Evolutionary conservation across 371 early-diverging fungal species (phyloP).

Genomic region (Mucor lusitanicus): DNA sequence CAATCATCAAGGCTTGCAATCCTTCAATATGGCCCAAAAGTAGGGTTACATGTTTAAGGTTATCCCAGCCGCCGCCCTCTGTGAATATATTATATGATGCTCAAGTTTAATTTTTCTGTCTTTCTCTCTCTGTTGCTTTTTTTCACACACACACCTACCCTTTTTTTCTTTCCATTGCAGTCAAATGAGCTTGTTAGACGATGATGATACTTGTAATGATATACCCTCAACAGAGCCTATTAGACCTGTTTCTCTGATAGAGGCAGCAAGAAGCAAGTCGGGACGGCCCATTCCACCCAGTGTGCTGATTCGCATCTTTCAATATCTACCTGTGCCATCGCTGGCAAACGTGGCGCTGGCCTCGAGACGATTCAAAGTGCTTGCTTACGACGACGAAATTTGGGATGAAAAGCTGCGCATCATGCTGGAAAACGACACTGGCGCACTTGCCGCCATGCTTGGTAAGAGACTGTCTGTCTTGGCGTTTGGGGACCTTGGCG

Average conservation of each 20-base stretch:
- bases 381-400: conserved; percentile 66
- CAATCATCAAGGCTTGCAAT: not conserved
- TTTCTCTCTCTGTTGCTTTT: not conserved
- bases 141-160: not conserved
- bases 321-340: conserved; percentile 51
- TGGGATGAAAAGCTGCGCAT: conserved; percentile 57
- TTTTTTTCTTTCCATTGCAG: not conserved
- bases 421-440: conserved; percentile 41
- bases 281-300: conserved; percentile 42
- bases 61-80: conserved; percentile 1
- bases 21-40: not conserved
- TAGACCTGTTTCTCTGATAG: not conserved
- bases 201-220: not conserved
- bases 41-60: not conserved
- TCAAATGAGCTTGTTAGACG: not conserved
- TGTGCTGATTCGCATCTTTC: conserved; percentile 49
- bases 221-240: not conserved
- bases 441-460: conserved; percentile 30
- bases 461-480: not conserved
- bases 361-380: conserved; percentile 65
- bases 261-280: conserved; percentile 2
- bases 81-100: not conserved
- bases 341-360: conserved; percentile 52
- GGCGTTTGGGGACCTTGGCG: not conserved
- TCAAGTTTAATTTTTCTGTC: not conserved